Evolutionary conservation across 1,284 basidiomycete genomes (phyloP).

Genomic region (Vanrija sp.): DNA sequence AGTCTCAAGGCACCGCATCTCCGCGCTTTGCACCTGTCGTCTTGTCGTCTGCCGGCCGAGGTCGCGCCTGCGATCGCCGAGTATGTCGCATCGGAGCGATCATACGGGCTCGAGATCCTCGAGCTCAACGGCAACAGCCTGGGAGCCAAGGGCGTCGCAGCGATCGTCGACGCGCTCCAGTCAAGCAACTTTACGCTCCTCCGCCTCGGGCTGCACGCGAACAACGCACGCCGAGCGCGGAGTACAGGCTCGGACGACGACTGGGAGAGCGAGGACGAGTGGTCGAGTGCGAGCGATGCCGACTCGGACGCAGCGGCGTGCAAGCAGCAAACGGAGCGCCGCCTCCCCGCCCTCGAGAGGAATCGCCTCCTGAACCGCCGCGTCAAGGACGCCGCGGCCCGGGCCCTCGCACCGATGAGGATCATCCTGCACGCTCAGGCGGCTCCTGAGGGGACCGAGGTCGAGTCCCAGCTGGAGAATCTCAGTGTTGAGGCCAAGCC

Average conservation of each 20-base stretch:
- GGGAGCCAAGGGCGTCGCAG: conserved; percentile 24
- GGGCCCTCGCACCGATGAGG: conserved; percentile 24
- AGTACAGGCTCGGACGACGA: neutral
- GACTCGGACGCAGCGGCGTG: conserved; percentile 2
- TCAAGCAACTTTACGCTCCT: conserved; percentile 26
- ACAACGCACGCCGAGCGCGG: neutral
- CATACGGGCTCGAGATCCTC: conserved; percentile 26
- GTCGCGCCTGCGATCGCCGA: conserved; percentile 16
- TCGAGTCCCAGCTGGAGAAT: neutral
- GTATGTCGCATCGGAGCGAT: conserved; percentile 23
- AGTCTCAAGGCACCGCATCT: conserved; percentile 26
- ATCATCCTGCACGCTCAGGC: conserved; percentile 36
- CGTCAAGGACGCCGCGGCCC: conserved; percentile 24
- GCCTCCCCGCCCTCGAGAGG: conserved; percentile 30
- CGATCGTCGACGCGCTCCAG: conserved; percentile 37
- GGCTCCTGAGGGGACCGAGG: neutral
- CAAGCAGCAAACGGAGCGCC: conserved; percentile 21
- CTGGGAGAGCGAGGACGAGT: neutral
- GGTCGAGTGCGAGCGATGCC: neutral
- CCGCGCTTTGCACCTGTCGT: conserved; percentile 34
- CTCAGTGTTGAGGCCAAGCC: no score
- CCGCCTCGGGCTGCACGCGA: conserved; percentile 32
- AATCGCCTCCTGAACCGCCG: conserved; percentile 34
- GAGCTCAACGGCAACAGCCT: conserved; percentile 41
- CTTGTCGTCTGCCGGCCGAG: conserved; percentile 23